Conservation (phyloP, 83 land plant genomes). For the Picea engelmannii region DNA sequence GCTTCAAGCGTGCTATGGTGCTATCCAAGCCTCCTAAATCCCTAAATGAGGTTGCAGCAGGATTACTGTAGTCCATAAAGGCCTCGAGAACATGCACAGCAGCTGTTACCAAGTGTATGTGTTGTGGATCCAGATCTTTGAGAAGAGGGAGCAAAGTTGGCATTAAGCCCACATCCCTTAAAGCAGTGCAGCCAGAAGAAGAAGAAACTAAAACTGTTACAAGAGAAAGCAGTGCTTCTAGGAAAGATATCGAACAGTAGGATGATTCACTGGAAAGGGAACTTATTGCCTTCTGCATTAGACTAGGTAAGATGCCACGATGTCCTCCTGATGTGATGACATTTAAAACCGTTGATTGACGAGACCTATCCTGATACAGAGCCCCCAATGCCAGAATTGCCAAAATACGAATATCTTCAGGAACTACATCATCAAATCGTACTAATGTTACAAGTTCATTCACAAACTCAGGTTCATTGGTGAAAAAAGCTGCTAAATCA, state of each 20-base stretch:
- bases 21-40: conserved; percentile 95
- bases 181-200: conserved; percentile 76
- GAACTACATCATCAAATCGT: conserved; percentile 81
- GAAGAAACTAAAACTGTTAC: conserved; percentile 89
- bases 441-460: conserved; percentile 83
- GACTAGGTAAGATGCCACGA: conserved; percentile 77
- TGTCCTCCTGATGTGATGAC: conserved; percentile 89
- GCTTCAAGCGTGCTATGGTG: conserved; percentile 66
- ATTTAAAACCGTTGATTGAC: conserved; percentile 66
- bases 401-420: conserved; percentile 75
- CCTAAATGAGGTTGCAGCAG: conserved; percentile 85
- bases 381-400: conserved; percentile 78
- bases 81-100: conserved; percentile 82
- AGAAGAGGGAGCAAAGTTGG: conserved; percentile 79
- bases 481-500: conserved; percentile 78
- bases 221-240: conserved; percentile 84
- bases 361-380: conserved; percentile 79
- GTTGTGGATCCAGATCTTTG: conserved; percentile 61
- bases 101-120: conserved; percentile 71
- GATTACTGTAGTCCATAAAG: conserved; percentile 83
- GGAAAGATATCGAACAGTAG: conserved; percentile 68
- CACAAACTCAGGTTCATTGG: conserved; percentile 86
- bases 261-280: conserved; percentile 49
- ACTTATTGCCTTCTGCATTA: conserved; percentile 88
- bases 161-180: conserved; percentile 75